These are phyloP conservation scores for Botryococcus braunii DNA, from an alignment of 163 green algal genomes.

Conservation along the genomic window DNA sequence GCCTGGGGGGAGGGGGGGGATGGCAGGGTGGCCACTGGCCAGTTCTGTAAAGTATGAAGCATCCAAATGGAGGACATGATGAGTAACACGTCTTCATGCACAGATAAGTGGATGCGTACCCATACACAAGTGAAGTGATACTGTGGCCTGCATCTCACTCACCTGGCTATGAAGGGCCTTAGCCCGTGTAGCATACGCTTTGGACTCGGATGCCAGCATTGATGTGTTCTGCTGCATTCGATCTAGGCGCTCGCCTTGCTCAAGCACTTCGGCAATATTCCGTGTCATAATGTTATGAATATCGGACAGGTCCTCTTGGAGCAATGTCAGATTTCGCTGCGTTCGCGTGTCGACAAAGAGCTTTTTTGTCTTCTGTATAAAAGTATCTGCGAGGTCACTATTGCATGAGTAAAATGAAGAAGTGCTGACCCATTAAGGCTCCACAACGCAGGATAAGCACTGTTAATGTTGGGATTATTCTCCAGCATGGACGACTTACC, in stretches of 20 bases:
- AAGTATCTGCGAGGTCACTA: constrained; percentile 74
- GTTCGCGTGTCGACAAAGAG: constrained; percentile 94
- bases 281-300: constrained; percentile 96
- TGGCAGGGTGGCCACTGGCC: neutral
- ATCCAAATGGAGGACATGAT: neutral
- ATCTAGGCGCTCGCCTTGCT: constrained; percentile 92
- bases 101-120: neutral
- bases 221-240: constrained; percentile 75
- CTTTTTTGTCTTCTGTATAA: constrained; percentile 99
- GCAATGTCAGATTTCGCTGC: constrained; percentile 89
- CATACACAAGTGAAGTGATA: neutral
- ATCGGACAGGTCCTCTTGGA: constrained; percentile 92
- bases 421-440: too few species aligned
- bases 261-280: constrained; percentile 97
- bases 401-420: neutral
- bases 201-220: constrained; percentile 61
- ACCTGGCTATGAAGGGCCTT: constrained; percentile 75
- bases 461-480: too few species aligned
- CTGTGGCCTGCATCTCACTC: neutral
- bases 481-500: constrained; percentile 56
- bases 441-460: too few species aligned
- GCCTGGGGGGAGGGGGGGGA: neutral
- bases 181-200: constrained; percentile 61
- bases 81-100: neutral
- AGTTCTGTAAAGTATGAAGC: too few species aligned